Evolutionary conservation across 495 filamentous ascomycete genomes (phyloP), one percentile per base, ranked within the genome.

Genomic region (Aspergillus nanangensis): DNA sequence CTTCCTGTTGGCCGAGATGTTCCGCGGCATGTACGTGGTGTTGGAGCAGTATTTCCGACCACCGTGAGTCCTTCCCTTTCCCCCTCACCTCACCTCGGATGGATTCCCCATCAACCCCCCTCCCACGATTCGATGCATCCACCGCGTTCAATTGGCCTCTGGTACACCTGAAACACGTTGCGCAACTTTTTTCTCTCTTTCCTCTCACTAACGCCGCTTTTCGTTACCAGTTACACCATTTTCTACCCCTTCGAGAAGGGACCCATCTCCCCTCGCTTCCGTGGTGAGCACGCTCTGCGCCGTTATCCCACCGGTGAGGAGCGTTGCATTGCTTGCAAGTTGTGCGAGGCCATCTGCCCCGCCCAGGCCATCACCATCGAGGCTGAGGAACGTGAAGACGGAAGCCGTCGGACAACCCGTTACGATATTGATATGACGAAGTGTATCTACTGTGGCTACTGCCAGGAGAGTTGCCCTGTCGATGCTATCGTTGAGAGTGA

Each of bases 391-490:
- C 90, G 93, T 69, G 87, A 84, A 59, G 93, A 98, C 59, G 93
- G 93, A 35, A 93, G 87, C 56, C 80, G 93, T 61, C 80, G 93
- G 58, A 98, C 93, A 38, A 96, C 92, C 41, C 82, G 91, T 62
- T 98, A 98, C 71, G 93, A 98, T 72, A 95, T 98, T 66, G 93
- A 98, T 76, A 98, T 98, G 93, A 97, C 93, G 62, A 98, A 98
- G 77, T 98, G 93, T 71, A 98, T 98, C 65, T 98, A 97, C 79
- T 98, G 93, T 65, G 93, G 93, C 11, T 94, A 94, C 76, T 98
- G 93, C 78, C 93, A 98, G 72, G 93, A 98, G 76, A 94, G 88
- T 52, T 98, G 93, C 71, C 93, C 93, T 22, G 93, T 97, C 23
- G 93, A 98, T 69, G 93, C 93, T 27, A 97, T 98, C 65, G 93